These are phyloP conservation scores for Phytopythium ostracodes DNA, from an alignment of 352 stramenopile species.

Conservation along the genomic window DNA sequence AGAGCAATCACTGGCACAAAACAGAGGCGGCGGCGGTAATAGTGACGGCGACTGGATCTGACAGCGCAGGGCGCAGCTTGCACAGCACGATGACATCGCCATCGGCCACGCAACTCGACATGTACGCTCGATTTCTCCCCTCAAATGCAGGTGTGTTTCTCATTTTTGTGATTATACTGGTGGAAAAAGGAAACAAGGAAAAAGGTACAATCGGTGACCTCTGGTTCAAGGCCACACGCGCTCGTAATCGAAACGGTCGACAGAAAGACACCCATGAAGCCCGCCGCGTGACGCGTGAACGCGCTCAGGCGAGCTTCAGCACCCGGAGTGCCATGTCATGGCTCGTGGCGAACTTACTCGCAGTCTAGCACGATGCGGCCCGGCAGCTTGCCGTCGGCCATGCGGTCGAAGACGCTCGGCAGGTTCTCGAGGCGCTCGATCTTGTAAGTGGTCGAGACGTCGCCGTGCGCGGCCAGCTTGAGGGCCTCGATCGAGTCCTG, in stretches of 20 bases:
- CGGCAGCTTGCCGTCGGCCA: conserved; percentile 27
- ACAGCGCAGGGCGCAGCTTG: too few relatives aligned
- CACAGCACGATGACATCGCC: background rate
- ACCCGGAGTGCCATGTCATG: background rate
- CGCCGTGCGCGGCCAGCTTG: conserved; percentile 37
- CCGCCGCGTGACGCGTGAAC: background rate
- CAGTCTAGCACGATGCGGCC: conserved; percentile 40
- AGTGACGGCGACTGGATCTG: too few relatives aligned
- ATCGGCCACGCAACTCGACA: background rate
- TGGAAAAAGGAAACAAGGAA: background rate
- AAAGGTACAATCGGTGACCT: background rate
- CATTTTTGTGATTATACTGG: background rate
- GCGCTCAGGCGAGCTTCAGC: background rate
- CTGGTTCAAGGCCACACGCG: background rate
- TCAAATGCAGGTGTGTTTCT: conserved; percentile 4
- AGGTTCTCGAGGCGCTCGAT: conserved; percentile 36
- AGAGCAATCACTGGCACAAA: background rate
- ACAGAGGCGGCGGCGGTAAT: background rate
- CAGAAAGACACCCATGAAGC: background rate
- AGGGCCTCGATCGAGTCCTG: conserved; percentile 56
- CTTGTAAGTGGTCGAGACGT: conserved; percentile 36
- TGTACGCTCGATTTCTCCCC: background rate
- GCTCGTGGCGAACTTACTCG: conserved; percentile 15
- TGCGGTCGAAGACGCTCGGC: conserved; percentile 37
- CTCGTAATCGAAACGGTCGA: background rate